Conservation (phyloP, 805 yeast species). For the Yamadazyma nakazawae region DNA sequence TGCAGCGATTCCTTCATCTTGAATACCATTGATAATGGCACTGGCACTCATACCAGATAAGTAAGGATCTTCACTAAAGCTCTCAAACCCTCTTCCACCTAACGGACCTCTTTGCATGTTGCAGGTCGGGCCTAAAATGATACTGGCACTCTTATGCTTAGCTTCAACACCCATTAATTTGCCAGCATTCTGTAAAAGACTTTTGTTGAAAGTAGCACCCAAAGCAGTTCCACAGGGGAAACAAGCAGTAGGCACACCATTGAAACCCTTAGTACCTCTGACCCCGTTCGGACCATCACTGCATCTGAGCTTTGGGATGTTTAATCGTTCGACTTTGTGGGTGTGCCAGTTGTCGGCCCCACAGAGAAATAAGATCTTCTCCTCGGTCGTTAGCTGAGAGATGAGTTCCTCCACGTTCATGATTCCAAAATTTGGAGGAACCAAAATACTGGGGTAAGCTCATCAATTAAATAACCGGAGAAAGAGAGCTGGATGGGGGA, state of each 20-base stretch:
- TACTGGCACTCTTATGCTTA: constrained; percentile 28
- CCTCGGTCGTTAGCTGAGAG: constrained; percentile 22
- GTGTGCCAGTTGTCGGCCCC: constrained; percentile 55
- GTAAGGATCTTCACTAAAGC: constrained; percentile 32
- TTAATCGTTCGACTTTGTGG: constrained; percentile 32
- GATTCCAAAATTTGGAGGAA: not conserved
- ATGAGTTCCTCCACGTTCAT: constrained; percentile 22
- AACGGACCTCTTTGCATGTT: constrained; percentile 33
- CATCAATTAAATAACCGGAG: not conserved
- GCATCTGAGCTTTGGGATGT: constrained; percentile 46
- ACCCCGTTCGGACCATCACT: constrained; percentile 36
- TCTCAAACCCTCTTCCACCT: constrained; percentile 35
- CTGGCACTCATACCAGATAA: constrained; percentile 27
- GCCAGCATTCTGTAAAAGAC: constrained; percentile 28
- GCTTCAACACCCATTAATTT: constrained; percentile 31
- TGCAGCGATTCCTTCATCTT: constrained; percentile 26
- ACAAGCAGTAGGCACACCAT: constrained; percentile 28
- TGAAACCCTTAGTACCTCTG: constrained; percentile 28
- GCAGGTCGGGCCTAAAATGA: constrained; percentile 31
- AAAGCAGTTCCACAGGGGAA: constrained; percentile 36
- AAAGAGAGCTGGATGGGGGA: constrained; percentile 2
- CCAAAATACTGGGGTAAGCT: not conserved
- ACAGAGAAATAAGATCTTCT: constrained; percentile 23
- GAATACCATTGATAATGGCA: constrained; percentile 28
- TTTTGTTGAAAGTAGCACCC: constrained; percentile 35